phyloP scores from a whole-genome alignment of 2,329 filamentous ascomycete species.

The Nothomitra cinnamomea region DNA sequence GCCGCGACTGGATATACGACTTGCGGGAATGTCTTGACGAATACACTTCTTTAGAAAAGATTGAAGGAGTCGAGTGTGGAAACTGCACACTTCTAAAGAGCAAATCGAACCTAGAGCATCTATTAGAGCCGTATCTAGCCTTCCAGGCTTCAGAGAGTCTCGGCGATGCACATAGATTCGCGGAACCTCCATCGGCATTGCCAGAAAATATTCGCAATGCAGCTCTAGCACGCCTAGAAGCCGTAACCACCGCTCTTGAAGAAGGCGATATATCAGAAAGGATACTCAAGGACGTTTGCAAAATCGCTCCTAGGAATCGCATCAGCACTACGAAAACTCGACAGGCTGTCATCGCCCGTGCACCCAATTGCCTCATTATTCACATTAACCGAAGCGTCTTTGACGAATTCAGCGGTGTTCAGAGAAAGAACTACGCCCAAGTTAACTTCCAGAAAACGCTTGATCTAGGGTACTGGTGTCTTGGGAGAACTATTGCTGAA shows the following conservation, averaged over 20 bases:
- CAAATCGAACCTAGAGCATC: conserved; percentile 33
- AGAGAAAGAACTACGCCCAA: conserved; percentile 67
- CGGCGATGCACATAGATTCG: not conserved
- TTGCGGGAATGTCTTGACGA: conserved; percentile 67
- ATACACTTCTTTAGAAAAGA: conserved; percentile 69
- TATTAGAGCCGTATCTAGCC: conserved; percentile 16
- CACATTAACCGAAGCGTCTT: conserved; percentile 90
- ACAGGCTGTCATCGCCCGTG: conserved; percentile 68
- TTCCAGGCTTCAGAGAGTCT: conserved; percentile 20
- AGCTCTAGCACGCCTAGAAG: conserved; percentile 37
- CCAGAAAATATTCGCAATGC: conserved; percentile 8
- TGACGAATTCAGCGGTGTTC: conserved; percentile 60
- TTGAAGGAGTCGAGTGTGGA: conserved; percentile 77
- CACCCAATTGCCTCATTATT: conserved; percentile 64
- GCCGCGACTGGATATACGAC: conserved; percentile 46
- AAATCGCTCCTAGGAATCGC: conserved; percentile 47
- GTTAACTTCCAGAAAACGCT: conserved; percentile 61
- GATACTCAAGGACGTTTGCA: conserved; percentile 45
- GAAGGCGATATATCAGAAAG: conserved; percentile 65
- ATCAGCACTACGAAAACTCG: conserved; percentile 72
- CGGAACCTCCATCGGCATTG: not conserved
- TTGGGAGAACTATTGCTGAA: conserved; percentile 22
- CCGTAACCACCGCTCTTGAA: conserved; percentile 54
- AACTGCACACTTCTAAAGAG: conserved; percentile 66
- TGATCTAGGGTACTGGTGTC: conserved; percentile 70